Conservation (phyloP, 2,329 filamentous ascomycete genomes). For the Apiospora kogelbergensis region DNA sequence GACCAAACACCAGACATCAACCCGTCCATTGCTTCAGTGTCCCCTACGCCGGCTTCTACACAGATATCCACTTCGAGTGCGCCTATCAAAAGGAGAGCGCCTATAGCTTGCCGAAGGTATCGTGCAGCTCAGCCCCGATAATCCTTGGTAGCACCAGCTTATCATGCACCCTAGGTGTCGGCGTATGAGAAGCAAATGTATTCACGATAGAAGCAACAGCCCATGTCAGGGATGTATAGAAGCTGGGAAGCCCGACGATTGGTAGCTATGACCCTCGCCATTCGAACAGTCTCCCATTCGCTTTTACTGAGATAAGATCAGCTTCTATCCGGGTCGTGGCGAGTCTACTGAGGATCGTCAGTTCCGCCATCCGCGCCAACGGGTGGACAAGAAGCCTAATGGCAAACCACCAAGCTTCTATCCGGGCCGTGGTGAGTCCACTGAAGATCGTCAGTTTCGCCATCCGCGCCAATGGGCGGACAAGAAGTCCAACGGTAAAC, state of each 20-base stretch:
- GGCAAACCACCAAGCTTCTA: constrained; percentile 50
- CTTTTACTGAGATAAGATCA: constrained; percentile 24
- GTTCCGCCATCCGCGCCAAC: constrained; percentile 55
- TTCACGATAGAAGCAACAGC: constrained; percentile 46
- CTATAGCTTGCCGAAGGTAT: constrained; percentile 54
- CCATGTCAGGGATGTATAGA: constrained; percentile 54
- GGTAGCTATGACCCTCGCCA: constrained; percentile 36
- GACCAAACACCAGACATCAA: not conserved
- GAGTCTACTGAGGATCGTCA: constrained; percentile 55
- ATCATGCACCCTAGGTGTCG: constrained; percentile 44
- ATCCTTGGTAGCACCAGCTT: constrained; percentile 9
- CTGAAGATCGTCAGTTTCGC: constrained; percentile 55
- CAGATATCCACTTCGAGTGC: not conserved
- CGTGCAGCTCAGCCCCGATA: constrained; percentile 9
- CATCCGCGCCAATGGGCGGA: constrained; percentile 53
- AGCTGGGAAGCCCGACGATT: constrained; percentile 50
- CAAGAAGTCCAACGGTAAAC: constrained; percentile 37
- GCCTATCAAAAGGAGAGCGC: constrained; percentile 47
- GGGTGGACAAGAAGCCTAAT: constrained; percentile 45
- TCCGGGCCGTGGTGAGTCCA: constrained; percentile 51
- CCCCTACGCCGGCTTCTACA: not conserved
- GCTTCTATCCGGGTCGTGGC: constrained; percentile 52
- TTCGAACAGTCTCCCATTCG: not conserved
- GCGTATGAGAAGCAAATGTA: constrained; percentile 56
- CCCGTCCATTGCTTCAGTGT: not conserved